Evolutionary conservation across 257 asterid genomes (phyloP).

Genomic region (Primulina tabacum): DNA sequence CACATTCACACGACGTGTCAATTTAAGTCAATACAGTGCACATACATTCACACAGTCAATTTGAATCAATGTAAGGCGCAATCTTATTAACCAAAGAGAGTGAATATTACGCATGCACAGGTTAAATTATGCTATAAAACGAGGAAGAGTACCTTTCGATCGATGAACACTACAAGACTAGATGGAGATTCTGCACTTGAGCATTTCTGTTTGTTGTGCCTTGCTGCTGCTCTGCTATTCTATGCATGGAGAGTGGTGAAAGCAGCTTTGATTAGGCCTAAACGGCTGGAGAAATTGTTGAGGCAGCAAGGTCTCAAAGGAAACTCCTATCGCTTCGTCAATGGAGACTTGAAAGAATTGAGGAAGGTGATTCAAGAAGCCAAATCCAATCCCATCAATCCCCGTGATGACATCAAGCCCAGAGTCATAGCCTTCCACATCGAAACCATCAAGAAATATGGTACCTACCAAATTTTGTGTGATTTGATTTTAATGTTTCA

Average conservation of each 20-base stretch:
- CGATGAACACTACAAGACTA: too few relatives aligned
- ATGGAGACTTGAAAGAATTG: not conserved
- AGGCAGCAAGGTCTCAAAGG: not conserved
- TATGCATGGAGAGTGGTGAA: not conserved
- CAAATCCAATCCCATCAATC: not conserved
- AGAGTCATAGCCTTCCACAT: not conserved
- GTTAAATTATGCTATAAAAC: too few relatives aligned
- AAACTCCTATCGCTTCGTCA: not conserved
- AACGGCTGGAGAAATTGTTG: not conserved
- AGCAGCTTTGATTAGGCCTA: not conserved
- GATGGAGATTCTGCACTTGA: not conserved
- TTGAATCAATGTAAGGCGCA: too few relatives aligned
- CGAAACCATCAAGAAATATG: not conserved
- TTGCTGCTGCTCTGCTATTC: not conserved
- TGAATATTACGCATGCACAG: too few relatives aligned
- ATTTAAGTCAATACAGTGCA: too few relatives aligned
- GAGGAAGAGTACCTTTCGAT: too few relatives aligned
- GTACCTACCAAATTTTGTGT: not conserved
- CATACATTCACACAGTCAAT: too few relatives aligned
- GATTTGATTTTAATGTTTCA: too few relatives aligned
- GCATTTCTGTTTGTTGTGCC: not conserved
- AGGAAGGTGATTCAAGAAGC: not conserved
- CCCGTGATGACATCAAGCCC: not conserved
- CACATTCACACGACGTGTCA: too few relatives aligned
- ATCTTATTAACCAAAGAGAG: too few relatives aligned